Percentiles rank a stretch among this genome's conserved stretches.
Conservation (phyloP, 1,284 basidiomycete species). For the Phaffia rhodozyma region DNA sequence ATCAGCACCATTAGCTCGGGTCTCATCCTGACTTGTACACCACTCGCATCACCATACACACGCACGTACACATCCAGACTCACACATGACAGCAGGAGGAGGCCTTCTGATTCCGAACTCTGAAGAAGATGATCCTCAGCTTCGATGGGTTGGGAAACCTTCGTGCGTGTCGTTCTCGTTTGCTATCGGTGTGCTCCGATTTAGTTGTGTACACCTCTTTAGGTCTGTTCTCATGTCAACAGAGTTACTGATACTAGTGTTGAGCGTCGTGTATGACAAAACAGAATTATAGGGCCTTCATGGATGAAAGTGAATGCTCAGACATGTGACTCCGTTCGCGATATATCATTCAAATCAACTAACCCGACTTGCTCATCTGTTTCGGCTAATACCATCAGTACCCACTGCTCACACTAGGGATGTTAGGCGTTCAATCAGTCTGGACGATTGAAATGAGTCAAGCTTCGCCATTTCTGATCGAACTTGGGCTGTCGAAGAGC, state of each 20-base stretch:
- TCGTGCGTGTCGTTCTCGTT: neutral
- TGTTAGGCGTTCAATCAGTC: constrained; percentile 33
- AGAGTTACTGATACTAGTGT: no score
- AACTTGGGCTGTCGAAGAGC: constrained; percentile 76
- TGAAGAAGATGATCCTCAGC: constrained; percentile 1
- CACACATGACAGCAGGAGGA: no score
- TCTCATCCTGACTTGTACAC: no score
- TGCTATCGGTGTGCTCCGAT: neutral
- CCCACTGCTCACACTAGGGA: constrained; percentile 16
- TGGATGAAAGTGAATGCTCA: constrained; percentile 11
- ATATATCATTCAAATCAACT: neutral
- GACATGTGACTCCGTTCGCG: neutral
- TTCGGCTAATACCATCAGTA: neutral
- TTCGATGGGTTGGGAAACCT: constrained; percentile 10
- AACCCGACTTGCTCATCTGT: neutral
- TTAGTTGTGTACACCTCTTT: neutral
- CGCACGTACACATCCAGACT: no score
- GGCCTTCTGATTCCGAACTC: no score
- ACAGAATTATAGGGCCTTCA: constrained; percentile 1
- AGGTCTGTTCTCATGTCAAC: neutral
- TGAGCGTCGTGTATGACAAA: neutral
- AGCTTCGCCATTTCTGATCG: constrained; percentile 85
- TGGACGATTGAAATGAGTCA: constrained; percentile 74
- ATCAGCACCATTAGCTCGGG: no score
- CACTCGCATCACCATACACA: no score